phyloP scores from a whole-genome alignment of 2,329 filamentous ascomycete genomes.

The Trichoderma gracile region DNA sequence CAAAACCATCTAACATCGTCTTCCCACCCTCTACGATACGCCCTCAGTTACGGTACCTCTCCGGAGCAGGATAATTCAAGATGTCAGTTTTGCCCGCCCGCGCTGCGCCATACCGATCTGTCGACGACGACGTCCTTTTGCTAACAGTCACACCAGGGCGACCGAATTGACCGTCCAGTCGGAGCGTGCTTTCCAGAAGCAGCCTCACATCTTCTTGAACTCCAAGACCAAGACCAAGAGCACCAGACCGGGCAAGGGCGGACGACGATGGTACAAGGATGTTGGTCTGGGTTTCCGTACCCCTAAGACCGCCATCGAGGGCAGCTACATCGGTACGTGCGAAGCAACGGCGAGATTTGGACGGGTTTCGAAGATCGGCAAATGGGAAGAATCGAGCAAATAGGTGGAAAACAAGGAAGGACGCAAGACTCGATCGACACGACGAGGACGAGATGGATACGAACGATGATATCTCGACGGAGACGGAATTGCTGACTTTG shows the following conservation, averaged over 20 bases:
- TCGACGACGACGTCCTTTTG: slow-evolving; percentile 30
- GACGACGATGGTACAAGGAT: slow-evolving; percentile 97
- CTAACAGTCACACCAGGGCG: slow-evolving; percentile 65
- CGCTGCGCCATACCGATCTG: slow-evolving; percentile 25
- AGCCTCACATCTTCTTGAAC: slow-evolving; percentile 99
- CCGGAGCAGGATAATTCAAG: slow-evolving; percentile 46
- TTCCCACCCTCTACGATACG: slow-evolving; percentile 44
- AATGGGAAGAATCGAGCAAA: background rate
- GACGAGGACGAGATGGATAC: slow-evolving; percentile 1
- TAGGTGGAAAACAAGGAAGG: background rate
- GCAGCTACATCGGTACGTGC: slow-evolving; percentile 95
- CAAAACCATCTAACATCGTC: slow-evolving; percentile 41
- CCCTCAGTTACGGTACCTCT: slow-evolving; percentile 43
- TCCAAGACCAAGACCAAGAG: slow-evolving; percentile 87
- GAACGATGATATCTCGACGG: background rate
- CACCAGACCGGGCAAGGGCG: slow-evolving; percentile 84
- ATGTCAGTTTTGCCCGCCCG: slow-evolving; percentile 41
- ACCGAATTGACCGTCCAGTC: slow-evolving; percentile 99
- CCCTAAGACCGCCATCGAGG: slow-evolving; percentile 98
- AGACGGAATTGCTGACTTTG: slow-evolving; percentile 33
- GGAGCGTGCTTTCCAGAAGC: slow-evolving; percentile 99
- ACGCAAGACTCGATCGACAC: background rate
- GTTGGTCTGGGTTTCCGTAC: slow-evolving; percentile 99
- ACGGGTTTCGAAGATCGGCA: slow-evolving; percentile 4
- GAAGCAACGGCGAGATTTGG: slow-evolving; percentile 27